Evolutionary conservation across 1,284 basidiomycete genomes (phyloP).

Genomic region (Coniophora puteana): DNA sequence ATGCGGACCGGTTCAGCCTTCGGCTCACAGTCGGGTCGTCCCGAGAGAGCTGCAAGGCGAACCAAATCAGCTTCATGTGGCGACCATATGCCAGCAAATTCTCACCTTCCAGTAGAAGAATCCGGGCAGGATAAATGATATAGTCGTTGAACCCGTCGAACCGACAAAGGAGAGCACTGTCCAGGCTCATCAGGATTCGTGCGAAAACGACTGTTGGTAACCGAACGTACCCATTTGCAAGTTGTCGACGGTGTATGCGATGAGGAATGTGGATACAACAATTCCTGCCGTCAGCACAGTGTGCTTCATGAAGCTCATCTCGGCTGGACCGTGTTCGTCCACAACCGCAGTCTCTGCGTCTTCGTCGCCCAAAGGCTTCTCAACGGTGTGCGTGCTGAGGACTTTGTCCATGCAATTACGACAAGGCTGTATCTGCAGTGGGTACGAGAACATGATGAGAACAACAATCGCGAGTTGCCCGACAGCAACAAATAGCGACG

Average conservation of each 20-base stretch:
- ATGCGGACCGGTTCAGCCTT: constrained; percentile 56
- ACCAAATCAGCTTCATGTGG: constrained; percentile 3
- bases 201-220: constrained; percentile 1
- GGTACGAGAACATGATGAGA: constrained; percentile 89
- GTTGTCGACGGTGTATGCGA: constrained; percentile 84
- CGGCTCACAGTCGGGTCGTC: constrained; percentile 58
- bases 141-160: constrained; percentile 93
- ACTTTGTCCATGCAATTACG: constrained; percentile 92
- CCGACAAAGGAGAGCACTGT: constrained; percentile 94
- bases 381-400: constrained; percentile 46
- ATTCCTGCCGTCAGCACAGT: constrained; percentile 72
- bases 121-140: constrained; percentile 96
- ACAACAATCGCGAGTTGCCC: constrained; percentile 93
- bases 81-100: constrained; percentile 10
- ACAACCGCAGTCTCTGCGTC: constrained; percentile 43
- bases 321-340: constrained; percentile 51
- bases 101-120: constrained; percentile 78
- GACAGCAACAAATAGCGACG: constrained; percentile 87
- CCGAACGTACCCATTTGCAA: constrained; percentile 70
- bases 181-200: constrained; percentile 13
- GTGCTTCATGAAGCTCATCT: constrained; percentile 77
- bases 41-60: constrained; percentile 61
- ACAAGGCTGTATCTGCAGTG: constrained; percentile 92
- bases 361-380: constrained; percentile 33
- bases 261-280: constrained; percentile 64